These are phyloP conservation scores for Trichoderma sp. DNA, from an alignment of 2,329 filamentous ascomycete species.

Conservation along the genomic window DNA sequence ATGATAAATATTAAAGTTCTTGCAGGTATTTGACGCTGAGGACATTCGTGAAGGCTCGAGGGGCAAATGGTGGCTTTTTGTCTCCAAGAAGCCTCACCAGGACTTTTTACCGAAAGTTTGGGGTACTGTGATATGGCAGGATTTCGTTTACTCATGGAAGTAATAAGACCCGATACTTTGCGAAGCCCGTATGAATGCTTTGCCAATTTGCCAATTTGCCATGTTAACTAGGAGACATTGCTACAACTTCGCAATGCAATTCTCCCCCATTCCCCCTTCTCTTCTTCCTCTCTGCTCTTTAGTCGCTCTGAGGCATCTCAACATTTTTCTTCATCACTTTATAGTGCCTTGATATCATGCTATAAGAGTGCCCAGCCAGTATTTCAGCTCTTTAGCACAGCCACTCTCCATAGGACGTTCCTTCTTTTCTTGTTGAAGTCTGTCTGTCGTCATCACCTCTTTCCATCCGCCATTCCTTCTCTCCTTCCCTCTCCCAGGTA, in stretches of 20 bases:
- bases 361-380: accelerated
- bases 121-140: neutral
- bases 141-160: neutral
- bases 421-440: neutral
- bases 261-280: neutral
- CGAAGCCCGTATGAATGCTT: no score
- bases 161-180: no score
- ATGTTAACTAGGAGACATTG: neutral
- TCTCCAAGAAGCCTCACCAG: neutral
- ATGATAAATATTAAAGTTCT: neutral
- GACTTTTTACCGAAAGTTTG: no score
- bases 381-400: neutral
- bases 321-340: neutral
- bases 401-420: neutral
- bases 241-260: neutral
- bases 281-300: neutral
- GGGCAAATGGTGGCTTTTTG: neutral
- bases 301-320: neutral
- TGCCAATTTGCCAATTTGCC: no score
- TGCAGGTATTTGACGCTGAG: neutral
- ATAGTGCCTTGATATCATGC: neutral
- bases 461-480: neutral
- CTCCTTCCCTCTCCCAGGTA: neutral
- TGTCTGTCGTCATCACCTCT: neutral
- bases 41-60: accelerated